phyloP scores from a whole-genome alignment of 768 basidiomycete genomes.

The Macrolepiota fuliginosa region DNA sequence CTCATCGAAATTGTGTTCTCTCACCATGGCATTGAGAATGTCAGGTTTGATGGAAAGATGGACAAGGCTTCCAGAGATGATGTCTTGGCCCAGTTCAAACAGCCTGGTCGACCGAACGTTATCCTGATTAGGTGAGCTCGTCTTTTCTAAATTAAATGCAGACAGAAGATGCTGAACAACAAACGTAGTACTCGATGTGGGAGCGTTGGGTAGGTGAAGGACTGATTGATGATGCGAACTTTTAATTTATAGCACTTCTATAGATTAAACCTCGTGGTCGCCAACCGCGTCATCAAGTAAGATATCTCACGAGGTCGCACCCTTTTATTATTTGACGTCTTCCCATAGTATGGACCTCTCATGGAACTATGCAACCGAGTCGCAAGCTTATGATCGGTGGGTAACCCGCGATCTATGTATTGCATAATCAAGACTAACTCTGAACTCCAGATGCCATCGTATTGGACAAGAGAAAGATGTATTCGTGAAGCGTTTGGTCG shows the following conservation, averaged over 20 bases:
- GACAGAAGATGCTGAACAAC: not conserved
- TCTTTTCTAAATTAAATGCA: not conserved
- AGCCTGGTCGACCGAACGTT: slow-evolving; percentile 52
- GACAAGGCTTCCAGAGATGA: slow-evolving; percentile 47
- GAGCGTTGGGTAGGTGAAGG: slow-evolving; percentile 50
- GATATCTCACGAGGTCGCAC: slow-evolving; percentile 16
- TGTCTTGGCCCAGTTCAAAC: slow-evolving; percentile 52
- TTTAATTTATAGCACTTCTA: not conserved
- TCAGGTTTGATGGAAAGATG: slow-evolving; percentile 75
- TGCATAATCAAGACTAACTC: slow-evolving; percentile 19
- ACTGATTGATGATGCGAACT: not conserved
- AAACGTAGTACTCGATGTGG: slow-evolving; percentile 56
- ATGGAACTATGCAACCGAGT: slow-evolving; percentile 73
- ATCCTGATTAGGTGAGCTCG: slow-evolving; percentile 57
- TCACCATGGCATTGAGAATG: slow-evolving; percentile 52
- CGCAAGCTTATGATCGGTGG: slow-evolving; percentile 55
- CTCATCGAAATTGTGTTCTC: slow-evolving; percentile 58
- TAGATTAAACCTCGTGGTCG: slow-evolving; percentile 59
- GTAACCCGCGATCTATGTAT: not conserved
- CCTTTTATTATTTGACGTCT: not conserved
- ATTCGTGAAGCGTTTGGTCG: slow-evolving; percentile 63
- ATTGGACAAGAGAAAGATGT: slow-evolving; percentile 72
- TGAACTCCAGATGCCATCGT: slow-evolving; percentile 53
- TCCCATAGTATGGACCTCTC: slow-evolving; percentile 60
- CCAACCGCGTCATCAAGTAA: slow-evolving; percentile 70